Base-by-base conservation (phyloP, 2,329 filamentous ascomycete genomes). In the Colletotrichum brevisporum region DNA sequence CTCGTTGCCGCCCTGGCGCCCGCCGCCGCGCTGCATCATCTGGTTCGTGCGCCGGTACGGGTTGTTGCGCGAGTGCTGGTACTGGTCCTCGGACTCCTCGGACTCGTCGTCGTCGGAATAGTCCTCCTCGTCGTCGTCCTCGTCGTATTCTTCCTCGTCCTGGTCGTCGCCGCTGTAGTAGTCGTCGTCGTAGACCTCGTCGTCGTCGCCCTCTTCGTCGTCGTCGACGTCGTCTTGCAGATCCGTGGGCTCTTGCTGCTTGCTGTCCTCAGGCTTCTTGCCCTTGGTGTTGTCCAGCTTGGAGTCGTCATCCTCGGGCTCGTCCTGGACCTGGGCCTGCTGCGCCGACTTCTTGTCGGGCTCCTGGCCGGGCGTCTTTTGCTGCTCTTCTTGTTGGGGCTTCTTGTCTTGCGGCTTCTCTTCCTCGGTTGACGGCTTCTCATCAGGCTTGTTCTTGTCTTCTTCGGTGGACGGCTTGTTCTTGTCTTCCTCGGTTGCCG, bases 81-180 rank as follows among this genome's bases (percentile, higher is more conserved):
- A 10, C 45, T 64, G 47, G 47, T 51, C 62, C 24, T 66, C 50
- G n/a, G 48, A 50, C 3, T 57, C 60, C 1, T 71, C 69, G 0
- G 63, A 60, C 12, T 71, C 69, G 6, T 67, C 66, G 5, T 70
- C 61, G 1, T 64, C 62, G 2, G 21, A 24, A 3, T 24, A 24
- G n/a, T 75, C 71, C 21, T 75, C 73, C 1, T 74, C 72, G 6
- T 72, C 71, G 31, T 74, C 67, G 2, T 74, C 65, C 8, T 73
- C 72, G 8, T 67, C 51, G 39, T 73, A 27, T 15, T 65, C 50
- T 9, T 69, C 69, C 13, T 69, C 43, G n/a, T 71, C 63, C 15
- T 68, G 59, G 21, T 67, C 64, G 47, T 73, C 71, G 39, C 56
- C 66, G n/a, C 71, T 63, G 13, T 71, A 67, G 48, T 71, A 48